Evolutionary conservation across 306 rosid genomes (phyloP), one percentile per base, ranked within the genome.

Genomic region (Ziziphus jujuba): DNA sequence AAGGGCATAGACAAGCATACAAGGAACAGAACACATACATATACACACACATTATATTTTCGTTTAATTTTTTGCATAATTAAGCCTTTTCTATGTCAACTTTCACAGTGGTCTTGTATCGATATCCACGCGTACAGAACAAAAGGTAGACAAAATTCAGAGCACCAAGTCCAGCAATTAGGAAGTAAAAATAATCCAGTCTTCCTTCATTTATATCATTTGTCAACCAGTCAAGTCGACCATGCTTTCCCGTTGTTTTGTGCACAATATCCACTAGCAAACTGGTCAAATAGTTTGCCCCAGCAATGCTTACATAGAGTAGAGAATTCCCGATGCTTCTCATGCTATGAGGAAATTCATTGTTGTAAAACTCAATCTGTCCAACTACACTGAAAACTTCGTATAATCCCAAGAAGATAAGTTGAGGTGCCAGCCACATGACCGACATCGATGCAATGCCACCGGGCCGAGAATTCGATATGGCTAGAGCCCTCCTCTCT

Each of bases 261-360:
- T 78, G 73, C 61, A 82, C 74, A 34, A 66, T 36, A 52, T 65
- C 58, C 3, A 79, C 78, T 7, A 72, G 17, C 9, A 80, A 19
- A 23, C 67, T 82, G 60, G 70, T 66, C 17, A 80, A 9, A 65
- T 77, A 75, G 61, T 82, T 77, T 3, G 75, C 76, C 56, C 59
- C 67, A 0, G 87, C 70, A 3, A 35, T 5, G 22, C 77, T 66
- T 0, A 82, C 57, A 38, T 61, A 72, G 1, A 78, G n/a, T 67
- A 80, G 45, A 17, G 90, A 74, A 24, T 74, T 79, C 0, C 89
- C 92, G 14, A 84, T 61, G 45, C 95, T 88, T 15, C 86, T 86
- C 87, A 88, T 82, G 59, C 84, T 83, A 1, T 88, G 92, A 0
- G 97, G 92, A 40, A 86, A 86, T 61, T 91, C 86, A 65, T 61